phyloP scores from a whole-genome alignment of 2,329 filamentous ascomycete species.

The Didymella exigua region DNA sequence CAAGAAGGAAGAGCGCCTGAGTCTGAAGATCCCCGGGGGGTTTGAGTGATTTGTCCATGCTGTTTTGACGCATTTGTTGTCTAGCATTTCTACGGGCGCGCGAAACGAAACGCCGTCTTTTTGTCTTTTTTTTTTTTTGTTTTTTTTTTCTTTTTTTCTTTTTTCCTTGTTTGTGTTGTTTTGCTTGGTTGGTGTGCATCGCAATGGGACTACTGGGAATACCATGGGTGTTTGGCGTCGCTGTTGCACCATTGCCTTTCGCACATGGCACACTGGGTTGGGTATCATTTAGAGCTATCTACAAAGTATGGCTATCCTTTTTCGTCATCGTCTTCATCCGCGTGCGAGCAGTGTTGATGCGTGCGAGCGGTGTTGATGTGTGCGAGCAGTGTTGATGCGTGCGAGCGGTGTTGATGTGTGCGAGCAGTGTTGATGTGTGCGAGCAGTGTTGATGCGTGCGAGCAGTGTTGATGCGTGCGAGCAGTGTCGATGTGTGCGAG shows the following conservation, averaged over 20 bases:
- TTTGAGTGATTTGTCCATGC: slow-evolving; percentile 26
- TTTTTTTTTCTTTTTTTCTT: not conserved
- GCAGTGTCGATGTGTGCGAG: too few species aligned
- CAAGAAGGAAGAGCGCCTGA: slow-evolving; percentile 44
- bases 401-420: too few species aligned
- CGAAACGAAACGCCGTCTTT: not conserved
- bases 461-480: too few species aligned
- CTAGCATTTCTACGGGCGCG: slow-evolving; percentile 8
- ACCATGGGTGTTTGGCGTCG: slow-evolving; percentile 12
- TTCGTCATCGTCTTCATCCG: too few species aligned
- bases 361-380: too few species aligned
- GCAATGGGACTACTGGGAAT: slow-evolving; percentile 7
- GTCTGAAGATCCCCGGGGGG: slow-evolving; percentile 43
- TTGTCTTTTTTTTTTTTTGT: not conserved
- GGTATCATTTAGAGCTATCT: too few species aligned
- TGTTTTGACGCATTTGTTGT: not conserved
- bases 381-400: too few species aligned
- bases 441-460: too few species aligned
- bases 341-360: too few species aligned
- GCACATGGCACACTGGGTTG: not conserved
- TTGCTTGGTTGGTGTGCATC: not conserved
- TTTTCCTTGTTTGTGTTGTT: not conserved
- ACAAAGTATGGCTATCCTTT: too few species aligned
- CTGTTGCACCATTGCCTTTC: too few species aligned
- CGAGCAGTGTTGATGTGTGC: too few species aligned